A percentile compares a stretch with the other conserved stretches of the same genome.
Conservation (phyloP, 768 basidiomycete species). For the Russula brevipes region DNA sequence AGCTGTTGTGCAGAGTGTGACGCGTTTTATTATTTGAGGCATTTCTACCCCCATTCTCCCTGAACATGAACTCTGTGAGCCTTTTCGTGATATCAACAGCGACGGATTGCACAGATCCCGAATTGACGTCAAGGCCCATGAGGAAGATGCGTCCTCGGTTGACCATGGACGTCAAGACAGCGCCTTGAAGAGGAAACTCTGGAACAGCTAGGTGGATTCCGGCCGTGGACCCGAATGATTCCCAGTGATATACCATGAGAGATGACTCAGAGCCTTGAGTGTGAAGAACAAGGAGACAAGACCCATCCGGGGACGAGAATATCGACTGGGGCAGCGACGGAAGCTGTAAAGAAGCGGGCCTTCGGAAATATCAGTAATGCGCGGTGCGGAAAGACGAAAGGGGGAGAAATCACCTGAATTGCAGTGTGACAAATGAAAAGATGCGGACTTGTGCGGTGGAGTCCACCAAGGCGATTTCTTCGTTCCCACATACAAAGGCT, state of each 20-base stretch:
- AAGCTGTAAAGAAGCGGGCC: constrained; percentile 44
- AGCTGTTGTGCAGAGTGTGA: constrained; percentile 38
- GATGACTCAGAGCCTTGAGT: neutral
- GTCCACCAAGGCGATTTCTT: constrained; percentile 52
- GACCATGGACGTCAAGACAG: constrained; percentile 43
- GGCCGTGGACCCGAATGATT: constrained; percentile 47
- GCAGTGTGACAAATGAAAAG: constrained; percentile 50
- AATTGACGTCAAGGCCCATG: constrained; percentile 35
- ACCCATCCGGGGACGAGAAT: constrained; percentile 49
- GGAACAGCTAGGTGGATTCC: constrained; percentile 41
- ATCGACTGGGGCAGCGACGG: constrained; percentile 34
- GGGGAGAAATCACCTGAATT: constrained; percentile 42
- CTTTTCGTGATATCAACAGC: constrained; percentile 51
- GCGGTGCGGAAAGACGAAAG: neutral
- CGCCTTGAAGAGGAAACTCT: constrained; percentile 26
- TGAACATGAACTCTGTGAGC: constrained; percentile 52
- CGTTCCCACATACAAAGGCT: constrained; percentile 45
- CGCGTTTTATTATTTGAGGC: constrained; percentile 22
- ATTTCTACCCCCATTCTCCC: constrained; percentile 35
- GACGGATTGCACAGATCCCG: constrained; percentile 37
- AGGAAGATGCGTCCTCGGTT: constrained; percentile 41
- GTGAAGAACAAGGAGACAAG: constrained; percentile 43
- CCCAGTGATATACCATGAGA: constrained; percentile 49
- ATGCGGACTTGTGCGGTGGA: constrained; percentile 40
- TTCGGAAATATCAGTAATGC: constrained; percentile 22